Percentiles rank a stretch among this genome's conserved stretches.
Conservation (phyloP, 2,329 filamentous ascomycete species). For the Nigrospora oryzae region DNA sequence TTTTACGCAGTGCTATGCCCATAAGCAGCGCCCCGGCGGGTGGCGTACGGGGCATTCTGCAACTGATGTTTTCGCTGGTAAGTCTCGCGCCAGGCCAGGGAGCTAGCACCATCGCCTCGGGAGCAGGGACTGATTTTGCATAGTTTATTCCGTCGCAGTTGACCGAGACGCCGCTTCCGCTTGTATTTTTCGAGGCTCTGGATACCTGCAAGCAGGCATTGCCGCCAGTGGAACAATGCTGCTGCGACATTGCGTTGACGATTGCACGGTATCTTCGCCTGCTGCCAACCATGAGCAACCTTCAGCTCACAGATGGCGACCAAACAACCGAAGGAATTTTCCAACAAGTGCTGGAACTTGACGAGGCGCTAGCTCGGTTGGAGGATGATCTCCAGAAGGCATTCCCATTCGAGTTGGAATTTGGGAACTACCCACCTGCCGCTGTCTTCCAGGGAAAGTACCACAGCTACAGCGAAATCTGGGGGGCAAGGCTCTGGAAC, state of each 20-base stretch:
- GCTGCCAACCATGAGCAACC: constrained; percentile 23
- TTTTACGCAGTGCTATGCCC: constrained; percentile 40
- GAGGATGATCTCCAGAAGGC: constrained; percentile 22
- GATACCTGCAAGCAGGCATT: constrained; percentile 25
- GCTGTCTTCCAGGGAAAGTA: constrained; percentile 43
- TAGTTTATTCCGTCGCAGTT: constrained; percentile 37
- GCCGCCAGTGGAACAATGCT: constrained; percentile 26
- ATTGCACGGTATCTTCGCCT: constrained; percentile 31
- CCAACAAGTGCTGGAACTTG: constrained; percentile 28
- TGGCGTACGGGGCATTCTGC: constrained; percentile 42
- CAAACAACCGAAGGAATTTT: constrained; percentile 24
- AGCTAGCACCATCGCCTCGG: no score
- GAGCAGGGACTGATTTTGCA: neutral
- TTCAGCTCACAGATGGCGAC: constrained; percentile 27
- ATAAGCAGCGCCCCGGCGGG: constrained; percentile 26
- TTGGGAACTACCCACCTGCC: constrained; percentile 23
- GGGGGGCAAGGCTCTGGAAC: constrained; percentile 47
- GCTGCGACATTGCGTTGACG: constrained; percentile 30
- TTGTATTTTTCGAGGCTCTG: constrained; percentile 33
- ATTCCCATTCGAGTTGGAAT: constrained; percentile 28
- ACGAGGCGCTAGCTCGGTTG: constrained; percentile 29
- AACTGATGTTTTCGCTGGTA: constrained; percentile 50
- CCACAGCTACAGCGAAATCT: constrained; percentile 46
- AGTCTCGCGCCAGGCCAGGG: constrained; percentile 6
- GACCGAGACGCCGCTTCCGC: constrained; percentile 28